Evolutionary conservation across 2,329 filamentous ascomycete species (phyloP).

Genomic region (Macrophomina phaseolina): DNA sequence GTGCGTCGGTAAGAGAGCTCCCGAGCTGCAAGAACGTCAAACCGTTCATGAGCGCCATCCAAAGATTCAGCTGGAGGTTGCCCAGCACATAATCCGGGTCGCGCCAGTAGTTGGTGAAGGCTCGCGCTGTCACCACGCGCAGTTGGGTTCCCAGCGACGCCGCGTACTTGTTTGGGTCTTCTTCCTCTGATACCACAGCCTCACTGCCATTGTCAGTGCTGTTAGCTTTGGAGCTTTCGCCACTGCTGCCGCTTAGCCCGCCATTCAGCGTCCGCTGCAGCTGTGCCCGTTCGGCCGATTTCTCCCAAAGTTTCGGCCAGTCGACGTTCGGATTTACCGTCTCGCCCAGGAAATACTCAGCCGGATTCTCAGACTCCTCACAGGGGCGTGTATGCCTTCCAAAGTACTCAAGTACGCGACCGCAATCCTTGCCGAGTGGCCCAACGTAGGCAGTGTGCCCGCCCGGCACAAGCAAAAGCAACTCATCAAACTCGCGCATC

Average conservation of each 20-base stretch:
- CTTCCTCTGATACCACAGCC: background rate
- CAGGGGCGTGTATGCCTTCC: constrained; percentile 67
- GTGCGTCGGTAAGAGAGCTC: background rate
- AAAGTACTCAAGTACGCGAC: constrained; percentile 58
- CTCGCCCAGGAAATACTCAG: constrained; percentile 53
- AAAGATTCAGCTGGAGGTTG: background rate
- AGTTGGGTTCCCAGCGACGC: background rate
- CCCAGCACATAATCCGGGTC: background rate
- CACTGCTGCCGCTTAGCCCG: background rate
- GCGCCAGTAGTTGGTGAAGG: constrained; percentile 4
- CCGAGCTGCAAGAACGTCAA: background rate
- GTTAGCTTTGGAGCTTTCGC: background rate
- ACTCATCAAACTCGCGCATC: constrained; percentile 53
- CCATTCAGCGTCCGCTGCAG: background rate
- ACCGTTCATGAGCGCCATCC: constrained; percentile 4
- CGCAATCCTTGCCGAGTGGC: constrained; percentile 50
- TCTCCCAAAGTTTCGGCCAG: background rate
- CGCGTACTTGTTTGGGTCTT: background rate
- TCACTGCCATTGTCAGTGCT: background rate
- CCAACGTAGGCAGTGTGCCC: constrained; percentile 50
- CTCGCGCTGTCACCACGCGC: background rate
- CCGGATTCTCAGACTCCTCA: constrained; percentile 69
- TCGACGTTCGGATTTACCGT: background rate
- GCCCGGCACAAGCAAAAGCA: constrained; percentile 51
- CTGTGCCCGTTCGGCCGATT: background rate